These are phyloP conservation scores for Leishmania lainsoni DNA, from an alignment of 208 protist genomes.

Conservation along the genomic window DNA sequence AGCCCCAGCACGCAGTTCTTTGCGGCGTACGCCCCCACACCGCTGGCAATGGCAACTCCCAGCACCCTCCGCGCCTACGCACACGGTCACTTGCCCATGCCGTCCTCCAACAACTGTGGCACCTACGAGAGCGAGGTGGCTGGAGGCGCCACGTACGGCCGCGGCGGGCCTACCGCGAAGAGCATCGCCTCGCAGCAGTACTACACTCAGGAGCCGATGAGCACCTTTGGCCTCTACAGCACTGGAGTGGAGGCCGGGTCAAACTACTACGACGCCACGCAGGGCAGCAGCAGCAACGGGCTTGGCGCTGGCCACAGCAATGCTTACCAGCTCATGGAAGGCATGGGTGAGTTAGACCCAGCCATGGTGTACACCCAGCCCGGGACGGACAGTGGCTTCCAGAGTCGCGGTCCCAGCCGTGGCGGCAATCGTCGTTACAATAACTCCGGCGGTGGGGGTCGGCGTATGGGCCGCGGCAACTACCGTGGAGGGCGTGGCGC, in stretches of 20 bases:
- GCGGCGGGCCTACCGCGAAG: constrained; percentile 22
- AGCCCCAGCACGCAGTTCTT: constrained; percentile 89
- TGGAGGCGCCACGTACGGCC: constrained; percentile 18
- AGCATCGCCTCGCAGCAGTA: constrained; percentile 83
- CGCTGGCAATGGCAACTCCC: constrained; percentile 75
- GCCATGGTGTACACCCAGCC: constrained; percentile 26
- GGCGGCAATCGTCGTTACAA: constrained; percentile 31
- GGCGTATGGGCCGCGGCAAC: constrained; percentile 19
- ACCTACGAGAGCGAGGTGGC: constrained; percentile 19
- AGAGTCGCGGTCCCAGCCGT: constrained; percentile 16
- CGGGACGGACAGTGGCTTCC: constrained; percentile 20
- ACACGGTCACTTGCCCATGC: constrained; percentile 63
- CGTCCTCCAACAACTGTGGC: constrained; percentile 22
- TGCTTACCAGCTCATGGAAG: constrained; percentile 32
- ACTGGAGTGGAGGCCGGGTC: constrained; percentile 14
- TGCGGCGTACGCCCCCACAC: constrained; percentile 81
- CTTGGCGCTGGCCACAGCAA: constrained; percentile 14
- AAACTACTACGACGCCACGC: constrained; percentile 34
- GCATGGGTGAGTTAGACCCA: constrained; percentile 15
- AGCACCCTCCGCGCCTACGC: constrained; percentile 81
- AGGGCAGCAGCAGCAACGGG: constrained; percentile 21
- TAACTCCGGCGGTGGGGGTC: constrained; percentile 3
- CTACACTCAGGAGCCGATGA: constrained; percentile 88
- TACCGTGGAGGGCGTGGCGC: constrained; percentile 28
- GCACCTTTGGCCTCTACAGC: constrained; percentile 59